Evolutionary conservation across 345 rosid genomes (phyloP).

Genomic region (Salix koriyanagi): DNA sequence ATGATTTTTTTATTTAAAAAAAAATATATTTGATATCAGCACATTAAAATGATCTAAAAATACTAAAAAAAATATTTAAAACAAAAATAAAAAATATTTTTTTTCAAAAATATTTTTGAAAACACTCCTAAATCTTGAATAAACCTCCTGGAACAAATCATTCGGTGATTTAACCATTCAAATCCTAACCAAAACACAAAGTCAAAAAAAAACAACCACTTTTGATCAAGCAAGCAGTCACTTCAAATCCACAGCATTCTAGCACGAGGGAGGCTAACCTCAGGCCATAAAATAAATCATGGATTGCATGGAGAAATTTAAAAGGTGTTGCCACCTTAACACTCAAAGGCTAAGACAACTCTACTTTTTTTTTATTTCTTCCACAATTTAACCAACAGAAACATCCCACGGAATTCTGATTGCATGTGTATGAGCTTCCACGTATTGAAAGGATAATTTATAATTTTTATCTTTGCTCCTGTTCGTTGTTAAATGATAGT

Average conservation of each 20-base stretch:
- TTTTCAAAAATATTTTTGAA: too few species aligned
- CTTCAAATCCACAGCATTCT: background rate
- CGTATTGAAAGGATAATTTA: background rate
- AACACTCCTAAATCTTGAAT: too few species aligned
- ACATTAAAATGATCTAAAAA: too few species aligned
- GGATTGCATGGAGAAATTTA: constrained; percentile 6
- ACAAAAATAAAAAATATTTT: too few species aligned
- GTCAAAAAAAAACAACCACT: background rate
- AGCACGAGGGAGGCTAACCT: background rate
- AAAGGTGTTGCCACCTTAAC: constrained; percentile 1
- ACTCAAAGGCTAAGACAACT: constrained; percentile 1
- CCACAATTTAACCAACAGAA: background rate
- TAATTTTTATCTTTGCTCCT: background rate
- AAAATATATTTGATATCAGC: too few species aligned
- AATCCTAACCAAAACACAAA: background rate
- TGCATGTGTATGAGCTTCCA: background rate
- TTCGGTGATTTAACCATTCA: background rate
- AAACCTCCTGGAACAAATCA: too few species aligned
- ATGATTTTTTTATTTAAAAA: too few species aligned
- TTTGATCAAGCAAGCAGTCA: background rate
- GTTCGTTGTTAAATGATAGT: background rate
- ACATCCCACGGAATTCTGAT: too few species aligned
- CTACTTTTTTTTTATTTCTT: background rate
- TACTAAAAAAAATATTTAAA: too few species aligned
- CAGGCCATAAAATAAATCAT: background rate